Conservation (phyloP, 345 rosid species). For the Pistacia vera region DNA sequence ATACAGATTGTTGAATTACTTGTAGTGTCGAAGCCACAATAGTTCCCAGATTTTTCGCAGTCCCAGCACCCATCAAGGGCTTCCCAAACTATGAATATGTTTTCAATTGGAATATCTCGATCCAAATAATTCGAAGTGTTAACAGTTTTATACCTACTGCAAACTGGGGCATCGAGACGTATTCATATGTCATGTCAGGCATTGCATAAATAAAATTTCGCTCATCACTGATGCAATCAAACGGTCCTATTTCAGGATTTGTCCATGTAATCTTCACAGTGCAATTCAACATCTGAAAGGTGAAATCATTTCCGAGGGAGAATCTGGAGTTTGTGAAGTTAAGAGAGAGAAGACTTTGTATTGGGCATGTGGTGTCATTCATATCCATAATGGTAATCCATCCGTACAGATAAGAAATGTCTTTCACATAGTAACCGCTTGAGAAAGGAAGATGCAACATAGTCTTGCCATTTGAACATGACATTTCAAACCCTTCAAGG, state of each 20-base stretch:
- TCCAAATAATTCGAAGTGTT: background rate
- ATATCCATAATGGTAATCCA: background rate
- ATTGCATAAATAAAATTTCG: background rate
- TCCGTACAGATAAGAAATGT: background rate
- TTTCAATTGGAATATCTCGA: background rate
- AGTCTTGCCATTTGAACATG: background rate
- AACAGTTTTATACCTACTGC: background rate
- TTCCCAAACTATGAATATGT: background rate
- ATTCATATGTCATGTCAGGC: too few relatives aligned
- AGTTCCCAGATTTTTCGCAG: background rate
- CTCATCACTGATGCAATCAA: background rate
- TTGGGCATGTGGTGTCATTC: background rate
- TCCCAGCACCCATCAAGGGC: background rate
- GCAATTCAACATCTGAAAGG: background rate
- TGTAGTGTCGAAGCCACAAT: background rate
- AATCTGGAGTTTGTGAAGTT: background rate
- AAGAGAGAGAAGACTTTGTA: background rate
- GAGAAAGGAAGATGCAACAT: constrained; percentile 6
- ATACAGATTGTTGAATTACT: background rate
- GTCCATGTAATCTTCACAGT: background rate
- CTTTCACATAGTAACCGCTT: background rate
- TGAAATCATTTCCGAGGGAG: background rate
- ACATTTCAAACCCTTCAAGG: constrained; percentile 14
- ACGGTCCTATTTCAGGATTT: background rate
- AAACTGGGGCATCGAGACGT: background rate